Evolutionary conservation across 345 rosid species (phyloP), one percentile per base, ranked within the genome.

Genomic region (Eucalyptus sp.): DNA sequence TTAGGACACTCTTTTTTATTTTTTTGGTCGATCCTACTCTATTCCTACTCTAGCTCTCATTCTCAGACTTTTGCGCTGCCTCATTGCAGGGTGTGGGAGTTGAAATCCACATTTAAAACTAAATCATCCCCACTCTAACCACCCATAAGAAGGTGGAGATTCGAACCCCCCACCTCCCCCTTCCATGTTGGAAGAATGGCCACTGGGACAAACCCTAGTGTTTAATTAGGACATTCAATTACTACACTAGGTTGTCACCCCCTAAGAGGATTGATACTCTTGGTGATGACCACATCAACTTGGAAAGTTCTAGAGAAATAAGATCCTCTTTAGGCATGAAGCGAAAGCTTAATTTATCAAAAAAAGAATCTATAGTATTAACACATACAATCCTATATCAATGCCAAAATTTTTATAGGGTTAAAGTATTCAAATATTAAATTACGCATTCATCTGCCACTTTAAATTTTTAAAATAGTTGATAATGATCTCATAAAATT

Each of bases 11-110:
- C 5, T 48, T 18, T 51, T 51, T 52, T 17, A 41, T 7, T 2
- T 52, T 18, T 52, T 52, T 18, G 3, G 5, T 52, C 22, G 2
- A 2, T 52, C 4, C 1, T 52, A 52, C 58, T 52, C 4, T 52
- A 52, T 52, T 52, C 5, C 3, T 18, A 52, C 4, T 52, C 10
- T 52, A 52, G 7, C 3, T 52, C 58, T 52, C 58, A 52, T 0
- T 52, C 0, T 52, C 0, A 18, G 8, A 7, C 10, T 52, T 52
- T 52, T 52, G 10, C 0, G 1, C 0, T 18, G 0, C 25, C 2
- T 52, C 37, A 33, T 33, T 33, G 0, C 1, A 52, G 2, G 4
- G 24, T 0, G 1, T 52, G 25, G 4, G 25, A 7, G 4, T 20
- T 4, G 25, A 52, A 52, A 52, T 2, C 2, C 1, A 8, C 5